These are phyloP conservation scores for Pulveroboletus sp. DNA, from an alignment of 768 basidiomycete genomes.

Conservation along the genomic window DNA sequence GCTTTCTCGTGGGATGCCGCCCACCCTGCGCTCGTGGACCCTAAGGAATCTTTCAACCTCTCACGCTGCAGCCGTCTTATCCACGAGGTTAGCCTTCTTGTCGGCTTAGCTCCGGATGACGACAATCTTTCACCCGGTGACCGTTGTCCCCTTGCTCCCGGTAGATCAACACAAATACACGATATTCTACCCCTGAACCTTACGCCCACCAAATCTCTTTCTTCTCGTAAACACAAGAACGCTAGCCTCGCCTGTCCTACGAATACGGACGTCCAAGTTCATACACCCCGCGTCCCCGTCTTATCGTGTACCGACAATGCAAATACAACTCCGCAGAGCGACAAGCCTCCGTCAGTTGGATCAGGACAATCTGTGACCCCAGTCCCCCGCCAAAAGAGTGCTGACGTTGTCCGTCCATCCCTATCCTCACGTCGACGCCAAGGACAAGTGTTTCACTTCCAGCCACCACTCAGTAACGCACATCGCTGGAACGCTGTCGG, in stretches of 20 bases:
- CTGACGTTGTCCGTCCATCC: conserved; percentile 3
- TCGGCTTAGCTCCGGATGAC: conserved; percentile 25
- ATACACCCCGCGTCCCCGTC: neutral
- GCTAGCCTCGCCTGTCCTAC: neutral
- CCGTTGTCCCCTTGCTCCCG: neutral
- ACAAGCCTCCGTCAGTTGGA: neutral
- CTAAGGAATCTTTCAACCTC: conserved; percentile 4
- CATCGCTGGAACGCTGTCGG: neutral
- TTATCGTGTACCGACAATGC: neutral
- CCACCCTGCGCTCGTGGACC: conserved; percentile 1
- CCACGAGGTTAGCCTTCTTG: conserved; percentile 30
- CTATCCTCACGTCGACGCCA: conserved; percentile 18
- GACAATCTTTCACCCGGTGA: conserved; percentile 3
- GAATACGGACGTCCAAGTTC: neutral
- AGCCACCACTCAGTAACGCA: neutral
- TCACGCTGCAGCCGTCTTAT: conserved; percentile 27
- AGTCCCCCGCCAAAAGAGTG: conserved; percentile 7
- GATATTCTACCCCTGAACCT: conserved; percentile 16
- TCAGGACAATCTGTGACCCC: neutral
- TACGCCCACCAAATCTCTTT: conserved; percentile 19
- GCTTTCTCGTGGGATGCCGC: conserved; percentile 16
- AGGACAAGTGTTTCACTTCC: conserved; percentile 23
- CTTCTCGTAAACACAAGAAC: conserved; percentile 8
- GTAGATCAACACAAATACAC: conserved; percentile 1
- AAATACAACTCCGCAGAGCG: neutral